A percentile compares a stretch with the other conserved stretches of the same genome.
phyloP scores from a whole-genome alignment of 805 yeast genomes.

The Metschnikowia corniflorae region DNA sequence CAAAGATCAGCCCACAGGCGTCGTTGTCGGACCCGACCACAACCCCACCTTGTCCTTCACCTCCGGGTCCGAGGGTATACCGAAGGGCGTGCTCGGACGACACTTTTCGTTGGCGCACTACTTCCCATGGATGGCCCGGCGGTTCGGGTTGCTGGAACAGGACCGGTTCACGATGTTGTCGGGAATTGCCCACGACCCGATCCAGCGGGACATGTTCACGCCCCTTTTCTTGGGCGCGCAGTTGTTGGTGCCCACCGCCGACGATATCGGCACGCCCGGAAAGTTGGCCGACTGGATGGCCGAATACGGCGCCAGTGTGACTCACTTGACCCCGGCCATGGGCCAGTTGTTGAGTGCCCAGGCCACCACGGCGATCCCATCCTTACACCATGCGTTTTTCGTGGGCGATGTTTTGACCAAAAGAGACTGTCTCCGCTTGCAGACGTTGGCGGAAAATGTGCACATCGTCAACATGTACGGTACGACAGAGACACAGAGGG shows the following conservation, averaged over 20 bases:
- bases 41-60: conserved; percentile 96
- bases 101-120: conserved; percentile 95
- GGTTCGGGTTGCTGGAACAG: conserved; percentile 68
- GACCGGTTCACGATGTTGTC: conserved; percentile 96
- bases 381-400: conserved; percentile 92
- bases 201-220: conserved; percentile 98
- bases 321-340: conserved; percentile 99
- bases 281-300: conserved; percentile 97
- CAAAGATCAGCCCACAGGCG: conserved; percentile 69
- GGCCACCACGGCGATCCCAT: conserved; percentile 81
- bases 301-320: conserved; percentile 84
- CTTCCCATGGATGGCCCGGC: conserved; percentile 97
- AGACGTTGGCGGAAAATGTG: conserved; percentile 86
- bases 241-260: conserved; percentile 88
- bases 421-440: conserved; percentile 92
- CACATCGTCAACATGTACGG: conserved; percentile 97
- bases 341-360: conserved; percentile 96
- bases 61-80: conserved; percentile 96
- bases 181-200: conserved; percentile 99
- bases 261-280: conserved; percentile 98
- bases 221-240: conserved; percentile 96
- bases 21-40: conserved; percentile 93
- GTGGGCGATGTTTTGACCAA: conserved; percentile 97
- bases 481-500: conserved; percentile 98
- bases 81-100: conserved; percentile 98